Percentiles rank a stretch among this genome's conserved stretches.
These are phyloP conservation scores for Leishmania mexicana DNA, from an alignment of 208 protist species.

Conservation along the genomic window DNA sequence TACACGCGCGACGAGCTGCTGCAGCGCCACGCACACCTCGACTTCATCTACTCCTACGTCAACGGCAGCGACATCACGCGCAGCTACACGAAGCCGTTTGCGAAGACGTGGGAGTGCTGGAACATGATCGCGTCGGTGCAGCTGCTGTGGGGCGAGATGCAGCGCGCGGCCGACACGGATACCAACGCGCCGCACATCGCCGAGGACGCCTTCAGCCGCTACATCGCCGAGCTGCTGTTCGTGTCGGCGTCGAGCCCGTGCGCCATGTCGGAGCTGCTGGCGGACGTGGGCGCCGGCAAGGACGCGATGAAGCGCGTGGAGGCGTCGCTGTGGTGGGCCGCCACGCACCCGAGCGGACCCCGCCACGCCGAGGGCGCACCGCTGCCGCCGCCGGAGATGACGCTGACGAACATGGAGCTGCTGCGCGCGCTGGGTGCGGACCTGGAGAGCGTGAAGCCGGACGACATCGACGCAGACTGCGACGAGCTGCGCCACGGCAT, in stretches of 20 bases:
- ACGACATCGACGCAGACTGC: constrained; percentile 28
- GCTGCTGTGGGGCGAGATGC: constrained; percentile 23
- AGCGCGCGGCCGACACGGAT: not conserved
- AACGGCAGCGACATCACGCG: constrained; percentile 31
- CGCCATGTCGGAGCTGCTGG: constrained; percentile 12
- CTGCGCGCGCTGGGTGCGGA: constrained; percentile 16
- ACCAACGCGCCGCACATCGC: not conserved
- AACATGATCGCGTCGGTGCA: constrained; percentile 19
- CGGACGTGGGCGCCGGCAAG: constrained; percentile 2
- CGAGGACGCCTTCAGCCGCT: constrained; percentile 2
- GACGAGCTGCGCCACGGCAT: constrained; percentile 31
- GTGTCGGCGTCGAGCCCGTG: constrained; percentile 2
- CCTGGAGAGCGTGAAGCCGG: constrained; percentile 6
- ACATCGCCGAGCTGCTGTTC: constrained; percentile 15
- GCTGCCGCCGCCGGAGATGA: constrained; percentile 2
- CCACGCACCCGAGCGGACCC: not conserved
- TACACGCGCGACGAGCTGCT: constrained; percentile 15
- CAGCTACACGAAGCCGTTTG: constrained; percentile 23
- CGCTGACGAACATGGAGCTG: constrained; percentile 17
- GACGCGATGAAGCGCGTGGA: constrained; percentile 17
- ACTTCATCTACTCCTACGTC: constrained; percentile 34
- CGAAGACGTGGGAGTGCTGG: constrained; percentile 17
- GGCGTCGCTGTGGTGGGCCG: constrained; percentile 11
- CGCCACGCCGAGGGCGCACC: not conserved
- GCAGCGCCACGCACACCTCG: constrained; percentile 9